Evolutionary conservation across 2,329 filamentous ascomycete genomes (phyloP).

Genomic region (Aspergillus fructus): DNA sequence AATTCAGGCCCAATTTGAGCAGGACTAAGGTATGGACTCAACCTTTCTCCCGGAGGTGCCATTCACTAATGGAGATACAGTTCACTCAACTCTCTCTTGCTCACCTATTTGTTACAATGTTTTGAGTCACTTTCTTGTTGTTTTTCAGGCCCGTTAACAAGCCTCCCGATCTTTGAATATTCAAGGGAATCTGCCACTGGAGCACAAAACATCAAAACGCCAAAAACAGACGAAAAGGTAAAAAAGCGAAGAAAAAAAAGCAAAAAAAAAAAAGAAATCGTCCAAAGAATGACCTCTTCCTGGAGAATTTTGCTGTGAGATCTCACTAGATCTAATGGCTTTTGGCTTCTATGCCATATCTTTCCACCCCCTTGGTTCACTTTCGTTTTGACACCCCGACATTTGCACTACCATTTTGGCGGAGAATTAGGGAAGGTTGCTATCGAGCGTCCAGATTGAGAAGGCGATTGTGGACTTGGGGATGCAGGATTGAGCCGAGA

Average conservation of each 20-base stretch:
- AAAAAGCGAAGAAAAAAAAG: background rate
- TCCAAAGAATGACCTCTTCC: background rate
- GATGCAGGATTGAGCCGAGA: background rate
- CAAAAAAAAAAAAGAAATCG: background rate
- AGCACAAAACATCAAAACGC: background rate
- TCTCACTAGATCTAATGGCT: background rate
- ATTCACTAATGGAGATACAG: background rate
- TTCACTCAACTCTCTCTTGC: background rate
- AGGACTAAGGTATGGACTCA: slow-evolving; percentile 3
- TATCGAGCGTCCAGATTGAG: background rate
- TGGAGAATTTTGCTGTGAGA: background rate
- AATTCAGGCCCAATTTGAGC: slow-evolving; percentile 12
- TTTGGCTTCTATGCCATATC: background rate
- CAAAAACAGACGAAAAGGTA: background rate
- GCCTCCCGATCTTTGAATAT: background rate
- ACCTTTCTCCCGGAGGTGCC: background rate
- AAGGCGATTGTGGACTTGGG: background rate
- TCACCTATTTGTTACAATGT: background rate
- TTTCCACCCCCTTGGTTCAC: background rate
- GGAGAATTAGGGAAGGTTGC: background rate
- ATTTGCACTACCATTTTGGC: background rate
- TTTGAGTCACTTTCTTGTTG: background rate
- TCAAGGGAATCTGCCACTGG: background rate
- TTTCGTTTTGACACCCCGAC: background rate
- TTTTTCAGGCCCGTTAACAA: background rate